Evolutionary conservation across 2,329 filamentous ascomycete species (phyloP).

Genomic region (Penicillium sp.): DNA sequence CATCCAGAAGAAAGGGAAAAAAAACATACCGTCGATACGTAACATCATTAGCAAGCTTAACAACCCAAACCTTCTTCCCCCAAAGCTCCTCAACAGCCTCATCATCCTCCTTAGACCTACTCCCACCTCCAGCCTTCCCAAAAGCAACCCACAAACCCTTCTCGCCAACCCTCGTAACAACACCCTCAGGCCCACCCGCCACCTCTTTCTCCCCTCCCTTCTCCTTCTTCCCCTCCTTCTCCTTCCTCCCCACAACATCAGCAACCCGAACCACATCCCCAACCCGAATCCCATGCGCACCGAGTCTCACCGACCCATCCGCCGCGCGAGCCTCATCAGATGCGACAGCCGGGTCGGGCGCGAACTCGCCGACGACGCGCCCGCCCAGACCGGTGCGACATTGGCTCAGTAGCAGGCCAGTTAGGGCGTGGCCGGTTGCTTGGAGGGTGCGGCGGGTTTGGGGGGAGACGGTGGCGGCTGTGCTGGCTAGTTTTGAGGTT

Average conservation of each 20-base stretch:
- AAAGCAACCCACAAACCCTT: constrained; percentile 46
- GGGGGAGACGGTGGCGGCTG: constrained; percentile 40
- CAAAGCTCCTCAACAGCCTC: constrained; percentile 50
- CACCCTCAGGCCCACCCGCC: constrained; percentile 41
- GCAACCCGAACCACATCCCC: constrained; percentile 48
- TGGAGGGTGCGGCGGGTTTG: constrained; percentile 44
- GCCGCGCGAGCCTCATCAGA: constrained; percentile 37
- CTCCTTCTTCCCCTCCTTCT: constrained; percentile 34
- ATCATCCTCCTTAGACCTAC: constrained; percentile 39
- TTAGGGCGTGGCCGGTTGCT: constrained; percentile 41
- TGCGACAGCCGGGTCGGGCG: constrained; percentile 64
- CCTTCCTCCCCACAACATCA: constrained; percentile 36
- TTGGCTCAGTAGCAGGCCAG: constrained; percentile 61
- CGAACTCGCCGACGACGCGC: constrained; percentile 81
- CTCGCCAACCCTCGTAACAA: constrained; percentile 46
- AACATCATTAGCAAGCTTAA: constrained; percentile 64
- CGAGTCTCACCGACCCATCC: constrained; percentile 43
- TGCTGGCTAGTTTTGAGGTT: constrained; percentile 42
- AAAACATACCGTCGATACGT: constrained; percentile 57
- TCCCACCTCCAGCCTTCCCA: constrained; percentile 38
- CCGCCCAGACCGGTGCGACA: constrained; percentile 87
- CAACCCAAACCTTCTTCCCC: constrained; percentile 58
- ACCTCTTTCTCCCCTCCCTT: constrained; percentile 26
- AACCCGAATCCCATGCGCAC: constrained; percentile 46
- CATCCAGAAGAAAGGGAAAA: background rate